These are phyloP conservation scores for Penicillium psychrosexuale DNA, from an alignment of 2,329 filamentous ascomycete species.

Conservation along the genomic window DNA sequence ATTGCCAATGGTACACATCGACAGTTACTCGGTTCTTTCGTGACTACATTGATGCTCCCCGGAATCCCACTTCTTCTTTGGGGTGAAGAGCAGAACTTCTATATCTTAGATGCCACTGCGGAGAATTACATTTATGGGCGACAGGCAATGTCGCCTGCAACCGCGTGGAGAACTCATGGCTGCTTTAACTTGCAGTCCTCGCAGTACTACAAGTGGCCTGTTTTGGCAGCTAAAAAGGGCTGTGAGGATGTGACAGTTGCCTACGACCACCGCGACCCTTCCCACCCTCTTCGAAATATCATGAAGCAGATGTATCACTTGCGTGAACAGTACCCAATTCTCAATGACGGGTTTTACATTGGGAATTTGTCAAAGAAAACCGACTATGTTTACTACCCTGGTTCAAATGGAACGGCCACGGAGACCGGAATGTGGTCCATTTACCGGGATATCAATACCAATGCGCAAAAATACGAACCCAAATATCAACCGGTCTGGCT, in stretches of 20 bases:
- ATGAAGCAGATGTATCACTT: conserved; percentile 61
- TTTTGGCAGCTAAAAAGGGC: conserved; percentile 51
- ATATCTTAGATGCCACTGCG: conserved; percentile 62
- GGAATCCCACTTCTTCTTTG: conserved; percentile 60
- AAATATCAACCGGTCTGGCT: conserved; percentile 48
- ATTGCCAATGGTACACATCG: conserved; percentile 54
- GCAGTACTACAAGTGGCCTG: conserved; percentile 58
- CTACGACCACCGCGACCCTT: conserved; percentile 61
- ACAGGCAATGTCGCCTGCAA: conserved; percentile 58
- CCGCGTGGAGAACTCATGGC: conserved; percentile 62
- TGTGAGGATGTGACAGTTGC: conserved; percentile 56
- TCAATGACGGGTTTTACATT: conserved; percentile 59
- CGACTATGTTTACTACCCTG: conserved; percentile 48
- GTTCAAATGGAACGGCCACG: conserved; percentile 52
- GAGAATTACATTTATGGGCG: conserved; percentile 64
- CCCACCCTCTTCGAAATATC: conserved; percentile 59
- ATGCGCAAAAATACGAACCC: conserved; percentile 50
- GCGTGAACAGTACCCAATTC: conserved; percentile 54
- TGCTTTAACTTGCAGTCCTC: conserved; percentile 57
- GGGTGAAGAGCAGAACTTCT: conserved; percentile 65
- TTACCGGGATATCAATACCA: conserved; percentile 48
- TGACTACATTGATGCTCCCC: conserved; percentile 59
- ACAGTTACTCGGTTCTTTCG: conserved; percentile 56
- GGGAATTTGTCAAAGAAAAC: conserved; percentile 56
- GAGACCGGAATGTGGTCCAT: conserved; percentile 62